Evolutionary conservation across 2,329 filamentous ascomycete genomes (phyloP).

Genomic region (Colletotrichum liaoningense): DNA sequence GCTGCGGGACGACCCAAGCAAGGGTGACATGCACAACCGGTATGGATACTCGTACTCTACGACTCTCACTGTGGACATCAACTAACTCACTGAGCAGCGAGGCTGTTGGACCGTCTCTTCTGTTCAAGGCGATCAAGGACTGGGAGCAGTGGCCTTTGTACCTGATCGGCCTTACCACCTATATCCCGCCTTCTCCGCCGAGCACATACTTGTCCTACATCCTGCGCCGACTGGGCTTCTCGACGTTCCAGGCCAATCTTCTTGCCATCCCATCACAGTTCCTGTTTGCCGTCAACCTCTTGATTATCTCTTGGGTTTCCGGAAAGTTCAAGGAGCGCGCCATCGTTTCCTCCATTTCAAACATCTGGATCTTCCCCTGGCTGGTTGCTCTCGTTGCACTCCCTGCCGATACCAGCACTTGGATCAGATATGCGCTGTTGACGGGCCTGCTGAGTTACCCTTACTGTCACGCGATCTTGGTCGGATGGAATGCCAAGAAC

Average conservation of each 20-base stretch:
- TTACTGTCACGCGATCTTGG: constrained; percentile 60
- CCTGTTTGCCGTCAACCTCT: constrained; percentile 57
- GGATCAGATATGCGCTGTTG: constrained; percentile 54
- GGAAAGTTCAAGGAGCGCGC: constrained; percentile 57
- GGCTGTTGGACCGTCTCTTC: constrained; percentile 54
- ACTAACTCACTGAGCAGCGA: constrained; percentile 41
- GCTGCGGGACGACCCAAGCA: constrained; percentile 69
- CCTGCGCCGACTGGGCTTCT: constrained; percentile 55
- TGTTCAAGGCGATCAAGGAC: constrained; percentile 66
- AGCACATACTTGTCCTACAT: constrained; percentile 58
- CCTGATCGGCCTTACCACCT: constrained; percentile 60
- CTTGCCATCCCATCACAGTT: constrained; percentile 58
- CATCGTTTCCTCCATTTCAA: constrained; percentile 56
- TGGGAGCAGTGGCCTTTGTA: constrained; percentile 72
- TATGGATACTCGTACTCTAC: constrained; percentile 13
- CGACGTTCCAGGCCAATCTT: constrained; percentile 58
- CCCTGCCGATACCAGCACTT: constrained; percentile 49
- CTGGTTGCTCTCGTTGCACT: constrained; percentile 56
- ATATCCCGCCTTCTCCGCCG: constrained; percentile 55
- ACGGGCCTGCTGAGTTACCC: constrained; percentile 57
- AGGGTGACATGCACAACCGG: constrained; percentile 72
- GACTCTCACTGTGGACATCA: not conserved
- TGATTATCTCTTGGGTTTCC: constrained; percentile 58
- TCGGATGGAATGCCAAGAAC: constrained; percentile 59
- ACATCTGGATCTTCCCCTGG: constrained; percentile 63